Percentiles rank a stretch among this genome's conserved stretches.
These are phyloP conservation scores for Cladosporium cucumerinum DNA, from an alignment of 2,329 filamentous ascomycete genomes.

Conservation along the genomic window DNA sequence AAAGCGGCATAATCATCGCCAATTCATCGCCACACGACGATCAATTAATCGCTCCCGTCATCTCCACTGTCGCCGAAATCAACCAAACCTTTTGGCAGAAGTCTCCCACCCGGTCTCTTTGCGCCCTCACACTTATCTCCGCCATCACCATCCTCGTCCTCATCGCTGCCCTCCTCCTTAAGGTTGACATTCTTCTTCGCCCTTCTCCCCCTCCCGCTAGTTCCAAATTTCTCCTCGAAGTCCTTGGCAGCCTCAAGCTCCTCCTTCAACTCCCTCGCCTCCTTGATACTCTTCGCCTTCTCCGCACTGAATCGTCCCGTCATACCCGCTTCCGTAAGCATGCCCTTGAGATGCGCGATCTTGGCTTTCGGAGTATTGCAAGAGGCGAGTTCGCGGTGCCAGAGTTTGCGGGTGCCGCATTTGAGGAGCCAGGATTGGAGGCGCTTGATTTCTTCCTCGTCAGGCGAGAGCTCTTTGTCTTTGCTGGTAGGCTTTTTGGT, in stretches of 20 bases:
- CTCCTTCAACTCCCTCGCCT: slow-evolving; percentile 75
- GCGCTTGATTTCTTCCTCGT: slow-evolving; percentile 79
- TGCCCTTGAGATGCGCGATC: slow-evolving; percentile 72
- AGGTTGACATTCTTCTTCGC: slow-evolving; percentile 16
- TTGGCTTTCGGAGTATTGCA: slow-evolving; percentile 73
- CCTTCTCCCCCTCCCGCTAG: slow-evolving; percentile 6
- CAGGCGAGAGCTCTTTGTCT: slow-evolving; percentile 48
- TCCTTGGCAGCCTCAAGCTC: slow-evolving; percentile 83
- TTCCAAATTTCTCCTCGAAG: slow-evolving; percentile 75
- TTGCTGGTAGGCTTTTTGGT: slow-evolving; percentile 30
- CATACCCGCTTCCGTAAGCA: slow-evolving; percentile 84
- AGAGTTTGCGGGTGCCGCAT: slow-evolving; percentile 89
- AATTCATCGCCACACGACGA: neutral
- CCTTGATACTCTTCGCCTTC: slow-evolving; percentile 82
- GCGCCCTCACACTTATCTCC: slow-evolving; percentile 19
- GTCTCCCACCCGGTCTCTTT: slow-evolving; percentile 20
- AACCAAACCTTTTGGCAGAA: slow-evolving; percentile 34
- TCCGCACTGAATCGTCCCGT: slow-evolving; percentile 80
- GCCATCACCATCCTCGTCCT: neutral
- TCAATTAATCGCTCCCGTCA: slow-evolving; percentile 28
- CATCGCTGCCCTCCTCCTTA: slow-evolving; percentile 15
- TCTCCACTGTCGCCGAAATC: slow-evolving; percentile 38
- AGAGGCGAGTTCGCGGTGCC: slow-evolving; percentile 77
- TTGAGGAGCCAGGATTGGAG: slow-evolving; percentile 83
- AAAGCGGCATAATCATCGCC: neutral